A percentile compares a stretch with the other conserved stretches of the same genome.
phyloP scores from a whole-genome alignment of 1,139 yeast species.

The Lodderomyces beijingensis region DNA sequence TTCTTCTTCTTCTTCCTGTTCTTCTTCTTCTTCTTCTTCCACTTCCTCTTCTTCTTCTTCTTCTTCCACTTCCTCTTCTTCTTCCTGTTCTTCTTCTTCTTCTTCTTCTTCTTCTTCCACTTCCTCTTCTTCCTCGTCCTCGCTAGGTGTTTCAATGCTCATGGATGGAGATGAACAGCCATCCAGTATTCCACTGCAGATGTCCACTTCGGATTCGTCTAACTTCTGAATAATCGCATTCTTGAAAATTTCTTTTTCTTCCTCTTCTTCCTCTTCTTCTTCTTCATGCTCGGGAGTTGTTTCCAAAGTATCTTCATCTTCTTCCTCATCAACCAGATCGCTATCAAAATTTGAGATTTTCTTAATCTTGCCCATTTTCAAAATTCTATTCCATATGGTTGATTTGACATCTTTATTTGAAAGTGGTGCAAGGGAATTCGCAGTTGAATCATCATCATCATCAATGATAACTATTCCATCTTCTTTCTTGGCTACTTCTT shows the following conservation, averaged over 20 bases:
- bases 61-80: neutral
- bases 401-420: too few relatives aligned
- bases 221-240: too few relatives aligned
- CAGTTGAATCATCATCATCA: too few relatives aligned
- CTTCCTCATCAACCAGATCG: neutral
- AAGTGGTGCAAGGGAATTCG: too few relatives aligned
- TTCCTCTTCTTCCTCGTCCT: neutral
- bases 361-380: too few relatives aligned
- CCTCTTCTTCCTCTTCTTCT: conserved; percentile 2
- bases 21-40: conserved; percentile 1
- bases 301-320: conserved; percentile 1
- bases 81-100: neutral
- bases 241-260: conserved; percentile 1
- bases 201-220: conserved; percentile 1
- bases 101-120: neutral
- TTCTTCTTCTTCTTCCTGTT: conserved; percentile 2
- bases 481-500: too few relatives aligned
- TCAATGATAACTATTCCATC: too few relatives aligned
- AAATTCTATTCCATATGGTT: too few relatives aligned
- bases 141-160: conserved; percentile 1
- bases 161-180: too few relatives aligned
- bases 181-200: too few relatives aligned
- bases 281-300: neutral
- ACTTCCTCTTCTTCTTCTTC: neutral
- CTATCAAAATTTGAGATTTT: conserved; percentile 6